Evolutionary conservation across 805 yeast species (phyloP).

Genomic region (Zygosaccharomyces bailii): DNA sequence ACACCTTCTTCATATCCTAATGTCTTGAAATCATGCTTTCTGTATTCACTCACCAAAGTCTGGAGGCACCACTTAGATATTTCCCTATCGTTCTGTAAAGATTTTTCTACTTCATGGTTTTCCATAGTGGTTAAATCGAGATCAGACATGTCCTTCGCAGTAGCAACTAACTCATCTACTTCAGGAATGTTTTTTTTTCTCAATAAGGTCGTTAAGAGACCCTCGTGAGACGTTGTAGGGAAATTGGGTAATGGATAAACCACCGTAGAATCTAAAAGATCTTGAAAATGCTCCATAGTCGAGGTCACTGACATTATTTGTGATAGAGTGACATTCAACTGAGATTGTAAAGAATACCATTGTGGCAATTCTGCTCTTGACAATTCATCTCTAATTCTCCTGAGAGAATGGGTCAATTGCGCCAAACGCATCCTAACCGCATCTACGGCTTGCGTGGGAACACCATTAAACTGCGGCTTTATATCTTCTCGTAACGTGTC

Average conservation of each 20-base stretch:
- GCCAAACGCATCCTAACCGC: slow-evolving; percentile 59
- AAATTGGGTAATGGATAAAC: slow-evolving; percentile 81
- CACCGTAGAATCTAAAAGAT: slow-evolving; percentile 59
- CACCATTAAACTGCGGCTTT: slow-evolving; percentile 39
- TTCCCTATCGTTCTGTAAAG: slow-evolving; percentile 50
- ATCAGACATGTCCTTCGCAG: slow-evolving; percentile 38
- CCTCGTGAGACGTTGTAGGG: slow-evolving; percentile 81
- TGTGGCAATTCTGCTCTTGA: slow-evolving; percentile 45
- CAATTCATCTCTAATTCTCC: slow-evolving; percentile 53
- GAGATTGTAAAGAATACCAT: slow-evolving; percentile 68
- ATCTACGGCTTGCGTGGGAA: slow-evolving; percentile 62
- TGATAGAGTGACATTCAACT: slow-evolving; percentile 75
- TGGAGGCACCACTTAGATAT: slow-evolving; percentile 66
- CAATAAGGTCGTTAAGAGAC: slow-evolving; percentile 74
- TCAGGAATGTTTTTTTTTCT: slow-evolving; percentile 89
- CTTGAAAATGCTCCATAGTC: slow-evolving; percentile 60
- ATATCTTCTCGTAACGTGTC: slow-evolving; percentile 18
- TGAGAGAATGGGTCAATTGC: slow-evolving; percentile 57
- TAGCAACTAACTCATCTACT: slow-evolving; percentile 77
- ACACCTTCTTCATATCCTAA: slow-evolving; percentile 43
- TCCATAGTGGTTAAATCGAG: slow-evolving; percentile 29
- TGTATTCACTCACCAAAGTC: slow-evolving; percentile 50
- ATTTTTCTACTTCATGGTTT: slow-evolving; percentile 26
- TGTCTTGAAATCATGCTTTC: slow-evolving; percentile 60
- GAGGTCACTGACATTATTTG: slow-evolving; percentile 77